phyloP scores from a whole-genome alignment of 768 basidiomycete species.

The Mycena rebaudengoi region DNA sequence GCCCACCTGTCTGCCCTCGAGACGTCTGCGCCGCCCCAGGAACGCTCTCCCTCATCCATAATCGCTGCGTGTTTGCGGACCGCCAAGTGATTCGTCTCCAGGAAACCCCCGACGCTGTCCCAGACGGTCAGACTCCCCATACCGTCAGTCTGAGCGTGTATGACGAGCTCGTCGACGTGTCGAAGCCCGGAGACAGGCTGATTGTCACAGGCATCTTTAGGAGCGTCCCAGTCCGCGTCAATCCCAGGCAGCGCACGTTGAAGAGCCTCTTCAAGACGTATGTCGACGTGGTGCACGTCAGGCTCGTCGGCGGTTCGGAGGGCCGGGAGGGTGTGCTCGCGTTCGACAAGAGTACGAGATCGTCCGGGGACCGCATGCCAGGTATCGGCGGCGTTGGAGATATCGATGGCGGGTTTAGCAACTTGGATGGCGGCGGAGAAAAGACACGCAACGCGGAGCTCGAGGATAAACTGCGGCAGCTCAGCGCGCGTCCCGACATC shows the following conservation, averaged over 20 bases:
- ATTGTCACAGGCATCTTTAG: conserved; percentile 94
- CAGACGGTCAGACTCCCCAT: conserved; percentile 98
- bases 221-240: conserved; percentile 94
- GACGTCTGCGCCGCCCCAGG: conserved; percentile 91
- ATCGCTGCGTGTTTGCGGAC: conserved; percentile 96
- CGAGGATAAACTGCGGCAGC: conserved; percentile 78
- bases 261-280: conserved; percentile 98
- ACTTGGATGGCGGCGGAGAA: conserved; percentile 52
- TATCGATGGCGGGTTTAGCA: conserved; percentile 71
- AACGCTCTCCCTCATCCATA: conserved; percentile 95
- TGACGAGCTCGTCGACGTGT: conserved; percentile 96
- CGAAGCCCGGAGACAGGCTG: conserved; percentile 95
- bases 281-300: conserved; percentile 93
- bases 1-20: conserved; percentile 88
- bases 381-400: conserved; percentile 78
- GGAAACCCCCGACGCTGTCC: conserved; percentile 97
- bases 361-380: conserved; percentile 71
- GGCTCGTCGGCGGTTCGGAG: conserved; percentile 72
- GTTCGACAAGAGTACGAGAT: conserved; percentile 81
- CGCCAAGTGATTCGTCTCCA: conserved; percentile 95
- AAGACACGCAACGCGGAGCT: conserved; percentile 70
- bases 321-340: conserved; percentile 66
- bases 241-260: conserved; percentile 89
- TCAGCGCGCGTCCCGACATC: conserved; percentile 80
- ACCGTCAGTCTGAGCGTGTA: conserved; percentile 98